Evolutionary conservation across 257 asterid species (phyloP), one percentile per base, ranked within the genome.

Genomic region (Plantago ovata): DNA sequence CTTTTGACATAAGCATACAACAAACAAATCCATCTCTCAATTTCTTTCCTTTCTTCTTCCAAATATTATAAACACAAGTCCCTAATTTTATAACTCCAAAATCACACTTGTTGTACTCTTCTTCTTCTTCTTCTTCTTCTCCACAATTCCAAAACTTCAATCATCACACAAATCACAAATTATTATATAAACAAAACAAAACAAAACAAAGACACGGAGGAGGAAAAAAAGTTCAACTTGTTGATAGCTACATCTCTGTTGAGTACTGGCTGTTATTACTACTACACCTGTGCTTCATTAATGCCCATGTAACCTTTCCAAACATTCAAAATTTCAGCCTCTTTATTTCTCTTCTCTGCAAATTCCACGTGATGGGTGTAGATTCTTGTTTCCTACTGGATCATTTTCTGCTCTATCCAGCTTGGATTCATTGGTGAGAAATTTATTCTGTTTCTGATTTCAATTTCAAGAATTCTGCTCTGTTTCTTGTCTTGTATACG

Each of bases 1-100:
- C 72, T 73, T n/a, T 64, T 77, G 81, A 76, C 87, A 82, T 66
- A 70, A 68, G 79, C 83, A 60, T 65, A 55, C 59, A 46, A 44
- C 9, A 67, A 60, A 73, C 79, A 58, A 62, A 70, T 68, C 62
- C 79, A 74, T 69, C 77, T 9, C 44, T 16, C 43, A n/a, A 63
- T 64, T 61, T 55, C 41, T 14, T 20, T 23, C 19, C 38, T 20
- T 13, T 44, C 0, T 51, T 61, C 60, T 43, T 33, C 24, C 20
- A 40, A 58, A 60, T 57, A 53, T 15, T 39, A 18, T 21, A 9
- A 18, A 11, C 36, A n/a, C 42, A n/a, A n/a, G n/a, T n/a, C n/a
- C n/a, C n/a, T n/a, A n/a, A n/a, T 60, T 14, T 10, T 46, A 51
- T 60, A 23, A 60, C 60, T 52, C 20, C 68, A 61, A 21, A 65